Conservation (phyloP, 306 rosid species). For the Trifolium repens region DNA sequence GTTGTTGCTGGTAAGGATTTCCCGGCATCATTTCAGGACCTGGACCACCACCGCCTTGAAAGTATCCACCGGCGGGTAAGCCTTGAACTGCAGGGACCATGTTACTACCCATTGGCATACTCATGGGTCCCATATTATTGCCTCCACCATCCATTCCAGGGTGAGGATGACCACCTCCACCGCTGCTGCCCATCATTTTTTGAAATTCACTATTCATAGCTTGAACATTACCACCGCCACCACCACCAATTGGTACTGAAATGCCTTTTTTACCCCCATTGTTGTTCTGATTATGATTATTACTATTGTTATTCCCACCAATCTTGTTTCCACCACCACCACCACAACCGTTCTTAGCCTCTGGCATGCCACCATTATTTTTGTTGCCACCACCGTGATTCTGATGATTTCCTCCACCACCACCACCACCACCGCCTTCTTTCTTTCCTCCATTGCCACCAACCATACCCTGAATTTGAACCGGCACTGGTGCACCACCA, state of each 20-base stretch:
- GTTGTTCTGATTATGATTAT: conserved; percentile 33
- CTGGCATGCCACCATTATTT: conserved; percentile 34
- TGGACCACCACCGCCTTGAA: conserved; percentile 59
- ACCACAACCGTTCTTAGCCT: conserved; percentile 41
- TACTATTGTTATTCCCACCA: conserved; percentile 25
- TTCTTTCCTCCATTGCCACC: conserved; percentile 33
- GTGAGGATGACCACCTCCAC: conserved; percentile 25
- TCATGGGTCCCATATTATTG: conserved; percentile 57
- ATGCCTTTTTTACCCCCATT: conserved; percentile 48
- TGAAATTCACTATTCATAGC: conserved; percentile 50
- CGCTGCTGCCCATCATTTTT: conserved; percentile 42
- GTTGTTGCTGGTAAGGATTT: conserved; percentile 60
- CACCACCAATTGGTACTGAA: conserved; percentile 41
- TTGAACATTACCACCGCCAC: conserved; percentile 31
- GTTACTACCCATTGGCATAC: conserved; percentile 53
- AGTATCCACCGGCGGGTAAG: conserved; percentile 63
- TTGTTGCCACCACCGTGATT: conserved; percentile 15
- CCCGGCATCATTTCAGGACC: conserved; percentile 56
- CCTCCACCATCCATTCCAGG: conserved; percentile 48
- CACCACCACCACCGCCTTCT: not conserved
- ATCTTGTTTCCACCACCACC: conserved; percentile 31
- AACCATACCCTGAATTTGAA: conserved; percentile 39
- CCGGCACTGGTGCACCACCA: conserved; percentile 36
- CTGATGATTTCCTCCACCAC: not conserved
- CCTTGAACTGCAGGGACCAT: conserved; percentile 73